Evolutionary conservation across 2,329 filamentous ascomycete species (phyloP).

Genomic region (Conoideocrella luteorostrata): DNA sequence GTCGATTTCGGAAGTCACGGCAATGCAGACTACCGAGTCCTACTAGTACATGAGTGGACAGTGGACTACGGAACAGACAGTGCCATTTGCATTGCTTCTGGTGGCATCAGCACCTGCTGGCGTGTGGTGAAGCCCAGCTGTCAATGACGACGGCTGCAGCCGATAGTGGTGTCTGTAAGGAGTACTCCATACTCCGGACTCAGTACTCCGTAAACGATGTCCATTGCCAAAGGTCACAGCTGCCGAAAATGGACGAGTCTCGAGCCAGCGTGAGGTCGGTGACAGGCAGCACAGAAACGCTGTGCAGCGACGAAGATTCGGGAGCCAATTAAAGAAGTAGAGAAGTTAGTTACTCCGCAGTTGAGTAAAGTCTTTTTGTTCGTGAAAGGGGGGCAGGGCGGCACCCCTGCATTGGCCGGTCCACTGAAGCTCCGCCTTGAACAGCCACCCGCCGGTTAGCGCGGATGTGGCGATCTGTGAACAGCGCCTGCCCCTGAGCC

Average conservation of each 20-base stretch:
- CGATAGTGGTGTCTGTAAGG: too few species aligned
- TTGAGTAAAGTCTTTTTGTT: too few species aligned
- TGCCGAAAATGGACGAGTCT: not conserved
- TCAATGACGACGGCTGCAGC: too few species aligned
- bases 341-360: not conserved
- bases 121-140: too few species aligned
- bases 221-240: not conserved
- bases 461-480: not conserved
- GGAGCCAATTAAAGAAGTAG: not conserved
- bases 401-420: not conserved
- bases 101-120: too few species aligned
- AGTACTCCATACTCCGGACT: too few species aligned
- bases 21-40: too few species aligned
- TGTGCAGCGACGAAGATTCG: not conserved
- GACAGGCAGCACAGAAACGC: not conserved
- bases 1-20: too few species aligned
- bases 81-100: too few species aligned
- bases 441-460: constrained; percentile 6
- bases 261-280: not conserved
- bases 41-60: too few species aligned
- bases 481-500: not conserved
- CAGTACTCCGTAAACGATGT: too few species aligned
- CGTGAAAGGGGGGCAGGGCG: not conserved
- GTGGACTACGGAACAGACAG: too few species aligned
- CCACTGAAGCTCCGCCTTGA: not conserved